Conservation (phyloP, 345 rosid species). For the Dipteronia sinensis region DNA sequence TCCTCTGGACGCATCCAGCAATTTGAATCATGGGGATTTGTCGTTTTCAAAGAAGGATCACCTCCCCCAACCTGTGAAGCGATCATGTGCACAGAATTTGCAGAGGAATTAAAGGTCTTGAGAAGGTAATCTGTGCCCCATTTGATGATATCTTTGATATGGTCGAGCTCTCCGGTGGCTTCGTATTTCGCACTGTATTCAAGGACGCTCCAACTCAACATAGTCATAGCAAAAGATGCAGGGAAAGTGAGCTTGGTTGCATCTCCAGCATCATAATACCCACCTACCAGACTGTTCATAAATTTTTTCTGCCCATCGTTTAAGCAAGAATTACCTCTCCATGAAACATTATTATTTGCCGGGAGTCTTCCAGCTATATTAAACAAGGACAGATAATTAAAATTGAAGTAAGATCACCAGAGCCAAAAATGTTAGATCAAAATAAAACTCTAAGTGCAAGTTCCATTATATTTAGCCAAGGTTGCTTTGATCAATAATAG, state of each 20-base stretch:
- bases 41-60: constrained; percentile 48
- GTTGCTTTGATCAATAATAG: not conserved
- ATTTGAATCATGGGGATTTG: constrained; percentile 73
- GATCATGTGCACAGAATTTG: constrained; percentile 56
- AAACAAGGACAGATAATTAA: not conserved
- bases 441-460: too few species aligned
- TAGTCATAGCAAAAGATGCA: constrained; percentile 82
- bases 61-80: constrained; percentile 14
- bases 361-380: constrained; percentile 83
- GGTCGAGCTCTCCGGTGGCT: constrained; percentile 89
- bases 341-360: constrained; percentile 84
- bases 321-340: constrained; percentile 91
- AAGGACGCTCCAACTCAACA: constrained; percentile 98
- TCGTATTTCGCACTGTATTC: constrained; percentile 91
- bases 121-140: constrained; percentile 95
- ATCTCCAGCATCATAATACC: constrained; percentile 94
- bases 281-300: constrained; percentile 78
- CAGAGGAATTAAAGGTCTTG: constrained; percentile 79
- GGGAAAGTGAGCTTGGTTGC: constrained; percentile 93
- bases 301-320: constrained; percentile 64
- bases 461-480: too few species aligned
- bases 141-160: constrained; percentile 84
- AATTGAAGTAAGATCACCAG: not conserved
- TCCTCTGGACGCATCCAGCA: constrained; percentile 99
- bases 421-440: not conserved